These are phyloP conservation scores for Chalciporus pseudorubinellus DNA, from an alignment of 768 basidiomycete species.

Conservation along the genomic window DNA sequence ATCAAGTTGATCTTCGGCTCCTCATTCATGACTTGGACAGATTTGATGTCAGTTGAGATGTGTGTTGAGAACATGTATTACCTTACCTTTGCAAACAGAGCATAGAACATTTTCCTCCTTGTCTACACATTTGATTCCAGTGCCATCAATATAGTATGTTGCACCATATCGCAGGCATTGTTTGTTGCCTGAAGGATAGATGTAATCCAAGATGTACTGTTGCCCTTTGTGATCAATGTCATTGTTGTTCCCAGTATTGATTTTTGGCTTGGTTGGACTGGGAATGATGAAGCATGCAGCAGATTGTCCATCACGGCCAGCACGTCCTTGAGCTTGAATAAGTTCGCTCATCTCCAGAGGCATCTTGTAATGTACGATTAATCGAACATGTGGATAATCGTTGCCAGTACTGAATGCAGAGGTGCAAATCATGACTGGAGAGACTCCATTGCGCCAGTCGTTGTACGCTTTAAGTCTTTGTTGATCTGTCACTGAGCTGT, in stretches of 20 bases:
- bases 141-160: not conserved
- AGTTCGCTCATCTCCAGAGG: conserved; percentile 19
- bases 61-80: no score
- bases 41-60: no score
- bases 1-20: no score
- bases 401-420: conserved; percentile 26
- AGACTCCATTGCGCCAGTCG: no score
- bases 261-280: not conserved
- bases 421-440: conserved; percentile 2
- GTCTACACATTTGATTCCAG: not conserved
- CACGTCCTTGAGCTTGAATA: conserved; percentile 19
- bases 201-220: not conserved
- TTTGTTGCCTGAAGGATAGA: not conserved
- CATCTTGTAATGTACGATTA: conserved; percentile 15
- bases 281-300: not conserved
- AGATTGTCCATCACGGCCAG: conserved; percentile 13
- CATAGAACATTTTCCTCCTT: not conserved
- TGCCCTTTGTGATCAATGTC: not conserved
- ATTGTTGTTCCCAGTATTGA: not conserved
- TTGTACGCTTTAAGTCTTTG: no score
- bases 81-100: not conserved
- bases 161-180: conserved; percentile 1
- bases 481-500: no score
- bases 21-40: no score
- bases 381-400: conserved; percentile 18